Evolutionary conservation across 345 rosid genomes (phyloP).

Genomic region (Camelina sativa): DNA sequence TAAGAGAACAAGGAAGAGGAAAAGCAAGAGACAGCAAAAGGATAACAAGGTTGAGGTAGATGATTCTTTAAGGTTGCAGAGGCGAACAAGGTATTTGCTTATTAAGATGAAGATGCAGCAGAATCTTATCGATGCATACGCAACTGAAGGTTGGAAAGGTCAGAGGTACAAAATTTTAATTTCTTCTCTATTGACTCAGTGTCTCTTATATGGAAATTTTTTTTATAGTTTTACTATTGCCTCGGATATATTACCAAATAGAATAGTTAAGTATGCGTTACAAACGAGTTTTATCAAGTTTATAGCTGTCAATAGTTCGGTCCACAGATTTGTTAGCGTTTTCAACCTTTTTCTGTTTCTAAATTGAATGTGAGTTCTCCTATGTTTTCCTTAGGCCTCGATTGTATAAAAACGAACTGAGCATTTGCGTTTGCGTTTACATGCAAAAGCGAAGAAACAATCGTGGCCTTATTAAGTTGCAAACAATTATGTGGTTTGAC

Average conservation of each 20-base stretch:
- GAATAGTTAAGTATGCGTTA: slow-evolving; percentile 16
- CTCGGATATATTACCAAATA: slow-evolving; percentile 29
- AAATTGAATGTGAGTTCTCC: not conserved
- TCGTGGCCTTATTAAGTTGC: not conserved
- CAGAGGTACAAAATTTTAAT: slow-evolving; percentile 69
- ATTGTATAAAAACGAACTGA: slow-evolving; percentile 3
- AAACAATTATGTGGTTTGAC: slow-evolving; percentile 26
- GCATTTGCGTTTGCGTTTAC: slow-evolving; percentile 16
- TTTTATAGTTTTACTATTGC: not conserved
- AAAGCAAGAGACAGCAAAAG: slow-evolving; percentile 56
- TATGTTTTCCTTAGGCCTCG: slow-evolving; percentile 13
- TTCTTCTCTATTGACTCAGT: slow-evolving; percentile 6
- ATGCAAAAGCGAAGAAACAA: slow-evolving; percentile 21
- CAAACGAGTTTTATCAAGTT: not conserved
- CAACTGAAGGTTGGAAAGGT: slow-evolving; percentile 99
- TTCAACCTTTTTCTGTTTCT: slow-evolving; percentile 15
- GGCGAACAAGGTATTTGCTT: slow-evolving; percentile 84
- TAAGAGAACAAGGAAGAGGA: slow-evolving; percentile 54
- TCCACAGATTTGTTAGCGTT: slow-evolving; percentile 1
- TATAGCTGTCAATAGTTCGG: slow-evolving; percentile 9
- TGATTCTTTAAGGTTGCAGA: slow-evolving; percentile 82
- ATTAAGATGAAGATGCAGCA: slow-evolving; percentile 96
- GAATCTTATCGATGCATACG: slow-evolving; percentile 96
- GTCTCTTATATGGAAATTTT: not conserved
- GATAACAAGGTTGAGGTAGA: slow-evolving; percentile 60